Base-by-base conservation (phyloP, 164 flowering plant genomes). In the Cinnamomum chago region DNA sequence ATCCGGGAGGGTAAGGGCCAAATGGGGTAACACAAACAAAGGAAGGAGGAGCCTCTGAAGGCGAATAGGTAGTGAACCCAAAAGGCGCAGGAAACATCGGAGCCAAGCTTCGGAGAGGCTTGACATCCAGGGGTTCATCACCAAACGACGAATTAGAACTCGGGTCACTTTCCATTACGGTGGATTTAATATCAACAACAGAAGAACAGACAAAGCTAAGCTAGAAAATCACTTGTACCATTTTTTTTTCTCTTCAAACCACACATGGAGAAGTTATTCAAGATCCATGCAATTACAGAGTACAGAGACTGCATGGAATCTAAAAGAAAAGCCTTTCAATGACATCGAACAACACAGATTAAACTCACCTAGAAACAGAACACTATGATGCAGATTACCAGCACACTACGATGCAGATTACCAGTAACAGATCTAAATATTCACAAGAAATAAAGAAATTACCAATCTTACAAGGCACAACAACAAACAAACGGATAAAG, bases 51-150 rank as follows among this genome's bases (percentile, higher is more conserved):
- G 82, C 4, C 78, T 82, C 25, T 2, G 70, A 13, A 68, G 79
- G 72, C 27, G 85, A 65, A 76, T 65, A 65, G 20, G 85, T 50
- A 65, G 84, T 68, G 70, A 58, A 40, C 58, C 83, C 82, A 3
- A 80, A 73, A 6, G 85, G 75, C 47, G 83, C 73, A 24, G 95
- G 88, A 78, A 92, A 89, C 67, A 89, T 72, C 0, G 98, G 98
- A 52, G 65, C 84, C 71, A 94, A 83, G 72, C 81, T 67, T 23
- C 95, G 83, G 78, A 92, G 76, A 2, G 98, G 98, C 79, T 76
- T 92, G 20, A 94, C 90, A 82, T 90, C 83, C 76, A 88, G 76
- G 62, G 90, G 81, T 74, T 90, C 91, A 52, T 89, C 94, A 1
- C 25, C 11, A 20, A 70, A 24, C 9, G 47, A 30, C 35, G 78